Conservation (phyloP, 768 basidiomycete species). For the Tricholoma saponaceum region DNA sequence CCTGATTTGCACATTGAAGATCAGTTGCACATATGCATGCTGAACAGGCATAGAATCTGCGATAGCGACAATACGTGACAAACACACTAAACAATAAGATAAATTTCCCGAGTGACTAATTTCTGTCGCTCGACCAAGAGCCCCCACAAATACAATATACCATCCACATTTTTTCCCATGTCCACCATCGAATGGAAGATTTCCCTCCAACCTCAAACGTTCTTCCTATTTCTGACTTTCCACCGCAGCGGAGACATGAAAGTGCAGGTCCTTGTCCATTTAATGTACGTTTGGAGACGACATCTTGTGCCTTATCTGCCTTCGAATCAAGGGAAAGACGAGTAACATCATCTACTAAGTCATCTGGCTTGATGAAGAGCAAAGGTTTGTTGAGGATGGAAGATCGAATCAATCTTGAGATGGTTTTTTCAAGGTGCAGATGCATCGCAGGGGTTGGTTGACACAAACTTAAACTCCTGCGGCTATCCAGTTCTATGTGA, state of each 20-base stretch:
- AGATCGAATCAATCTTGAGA: constrained; percentile 44
- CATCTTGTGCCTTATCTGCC: constrained; percentile 46
- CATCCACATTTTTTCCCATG: constrained; percentile 64
- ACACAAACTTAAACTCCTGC: constrained; percentile 55
- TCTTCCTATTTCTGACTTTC: constrained; percentile 43
- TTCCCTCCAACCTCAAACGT: constrained; percentile 25
- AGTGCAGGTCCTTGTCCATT: constrained; percentile 32
- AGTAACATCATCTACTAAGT: constrained; percentile 63
- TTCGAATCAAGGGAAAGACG: constrained; percentile 31
- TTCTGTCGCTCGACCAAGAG: constrained; percentile 37
- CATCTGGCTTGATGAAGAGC: constrained; percentile 67
- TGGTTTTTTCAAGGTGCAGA: constrained; percentile 35
- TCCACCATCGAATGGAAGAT: constrained; percentile 42
- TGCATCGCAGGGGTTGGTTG: constrained; percentile 47
- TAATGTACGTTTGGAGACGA: constrained; percentile 60
- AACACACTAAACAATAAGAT: no score
- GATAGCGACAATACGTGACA: no score
- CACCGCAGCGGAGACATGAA: constrained; percentile 62
- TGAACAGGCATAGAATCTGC: no score
- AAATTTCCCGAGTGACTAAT: background rate
- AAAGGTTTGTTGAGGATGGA: constrained; percentile 57
- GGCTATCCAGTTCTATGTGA: constrained; percentile 43
- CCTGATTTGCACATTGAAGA: no score
- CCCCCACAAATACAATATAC: constrained; percentile 71
- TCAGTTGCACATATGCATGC: no score